These are phyloP conservation scores for Chaetomium fimeti DNA, from an alignment of 495 filamentous ascomycete genomes.

Conservation along the genomic window DNA sequence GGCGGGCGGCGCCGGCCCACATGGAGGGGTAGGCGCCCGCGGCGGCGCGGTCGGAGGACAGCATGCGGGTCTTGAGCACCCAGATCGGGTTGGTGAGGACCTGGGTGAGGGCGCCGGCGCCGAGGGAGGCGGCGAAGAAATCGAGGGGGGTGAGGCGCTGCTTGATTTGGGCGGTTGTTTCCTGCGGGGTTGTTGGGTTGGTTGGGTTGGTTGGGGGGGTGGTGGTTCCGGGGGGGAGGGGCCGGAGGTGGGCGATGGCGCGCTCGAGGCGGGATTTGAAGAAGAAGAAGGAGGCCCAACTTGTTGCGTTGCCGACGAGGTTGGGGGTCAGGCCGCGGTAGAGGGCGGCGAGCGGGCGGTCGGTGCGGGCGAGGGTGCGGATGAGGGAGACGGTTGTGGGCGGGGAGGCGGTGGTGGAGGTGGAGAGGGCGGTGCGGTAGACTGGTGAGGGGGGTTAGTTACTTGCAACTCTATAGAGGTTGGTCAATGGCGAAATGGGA, in stretches of 20 bases:
- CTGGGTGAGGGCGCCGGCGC: constrained; percentile 72
- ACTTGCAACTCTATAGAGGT: background rate
- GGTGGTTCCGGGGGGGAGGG: background rate
- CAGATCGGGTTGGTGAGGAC: constrained; percentile 92
- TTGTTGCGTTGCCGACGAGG: constrained; percentile 81
- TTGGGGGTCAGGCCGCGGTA: constrained; percentile 91
- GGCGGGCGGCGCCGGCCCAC: constrained; percentile 60
- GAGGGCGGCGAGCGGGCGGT: constrained; percentile 58
- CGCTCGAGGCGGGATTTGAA: constrained; percentile 53
- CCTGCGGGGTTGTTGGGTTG: background rate
- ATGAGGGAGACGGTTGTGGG: constrained; percentile 50
- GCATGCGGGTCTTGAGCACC: constrained; percentile 98
- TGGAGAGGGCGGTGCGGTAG: constrained; percentile 38
- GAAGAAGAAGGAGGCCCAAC: constrained; percentile 91
- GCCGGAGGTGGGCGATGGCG: constrained; percentile 31
- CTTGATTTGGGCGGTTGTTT: background rate
- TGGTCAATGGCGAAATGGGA: background rate
- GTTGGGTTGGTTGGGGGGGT: background rate
- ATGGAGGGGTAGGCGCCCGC: constrained; percentile 83
- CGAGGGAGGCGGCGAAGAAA: constrained; percentile 78
- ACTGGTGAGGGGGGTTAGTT: constrained; percentile 25
- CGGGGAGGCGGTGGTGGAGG: constrained; percentile 27
- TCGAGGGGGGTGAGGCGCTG: constrained; percentile 62
- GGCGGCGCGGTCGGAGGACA: constrained; percentile 69
- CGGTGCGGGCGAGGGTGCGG: constrained; percentile 42